Percentiles rank a stretch among this genome's conserved stretches.
Conservation (phyloP, 768 basidiomycete species). For the Hygrocybe punicea region DNA sequence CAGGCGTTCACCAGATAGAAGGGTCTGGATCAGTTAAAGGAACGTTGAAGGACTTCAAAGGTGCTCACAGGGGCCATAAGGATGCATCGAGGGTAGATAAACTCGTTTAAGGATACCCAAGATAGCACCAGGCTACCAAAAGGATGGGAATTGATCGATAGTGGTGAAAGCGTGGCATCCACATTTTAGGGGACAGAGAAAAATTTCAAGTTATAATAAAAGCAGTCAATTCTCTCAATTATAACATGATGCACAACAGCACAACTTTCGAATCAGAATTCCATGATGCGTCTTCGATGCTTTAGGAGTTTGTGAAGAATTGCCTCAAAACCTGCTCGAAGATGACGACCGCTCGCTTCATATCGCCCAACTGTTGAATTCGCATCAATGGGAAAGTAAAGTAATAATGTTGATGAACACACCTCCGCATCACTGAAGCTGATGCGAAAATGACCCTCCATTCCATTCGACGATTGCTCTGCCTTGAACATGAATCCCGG, state of each 20-base stretch:
- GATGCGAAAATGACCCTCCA: conserved; percentile 51
- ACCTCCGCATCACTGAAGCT: conserved; percentile 57
- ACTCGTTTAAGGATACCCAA: neutral
- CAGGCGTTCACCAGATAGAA: no score
- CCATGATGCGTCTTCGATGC: no score
- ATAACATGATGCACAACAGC: no score
- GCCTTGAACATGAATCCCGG: conserved; percentile 55
- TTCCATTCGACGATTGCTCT: conserved; percentile 17
- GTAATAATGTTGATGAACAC: conserved; percentile 12
- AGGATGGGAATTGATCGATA: neutral
- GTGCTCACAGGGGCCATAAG: no score
- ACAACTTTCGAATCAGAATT: no score
- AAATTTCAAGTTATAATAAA: no score
- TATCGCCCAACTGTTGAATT: conserved; percentile 29
- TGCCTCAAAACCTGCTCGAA: conserved; percentile 43
- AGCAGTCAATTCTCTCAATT: no score
- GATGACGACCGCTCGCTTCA: conserved; percentile 48
- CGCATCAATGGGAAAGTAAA: neutral
- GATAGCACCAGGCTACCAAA: neutral
- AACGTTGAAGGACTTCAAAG: no score
- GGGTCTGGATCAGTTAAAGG: no score
- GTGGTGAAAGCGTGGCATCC: neutral
- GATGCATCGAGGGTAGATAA: neutral
- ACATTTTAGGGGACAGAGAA: no score
- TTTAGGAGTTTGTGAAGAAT: conserved; percentile 32